Evolutionary conservation across 2,329 filamentous ascomycete genomes (phyloP), one percentile per base, ranked within the genome.

Genomic region (Davidsoniella eucalypti): DNA sequence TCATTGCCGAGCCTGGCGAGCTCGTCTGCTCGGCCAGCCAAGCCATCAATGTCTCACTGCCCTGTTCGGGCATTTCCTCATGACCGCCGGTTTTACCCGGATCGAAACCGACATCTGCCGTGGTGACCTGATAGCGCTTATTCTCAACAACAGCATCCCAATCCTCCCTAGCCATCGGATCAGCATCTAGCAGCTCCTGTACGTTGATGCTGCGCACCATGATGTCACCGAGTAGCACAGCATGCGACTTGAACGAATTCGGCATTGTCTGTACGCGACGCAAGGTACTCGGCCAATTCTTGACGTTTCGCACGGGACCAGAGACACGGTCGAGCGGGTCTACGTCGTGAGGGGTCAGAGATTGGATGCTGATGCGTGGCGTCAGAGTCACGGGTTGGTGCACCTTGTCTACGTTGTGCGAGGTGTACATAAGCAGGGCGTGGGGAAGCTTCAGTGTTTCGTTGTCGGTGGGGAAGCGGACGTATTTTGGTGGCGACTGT

Each of bases 291-390:
- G 48, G 36, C 25, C 2, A 9, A 5, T n/a, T 23, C 14, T 7
- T 44, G 18, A 42, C 43, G 3, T 46, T 23, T 14, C 26, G 29
- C 8, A 44, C 33, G 4, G 51, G 58, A 17, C 66, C 62, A 54
- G 69, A 63, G 52, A 64, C 66, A 14, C 70, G 56, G 58, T 76
- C 72, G 2, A 67, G 39, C 56, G 63, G 66, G 25, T 68, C 61
- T 21, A 76, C 56, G 56, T 72, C 74, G 41, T 67, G 63, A 36
- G 66, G 64, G 69, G 76, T 74, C 4, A 55, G 45, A 0, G 73
- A 70, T 57, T 77, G 73, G 16, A 47, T 25, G 10, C 25, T 33
- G 12, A 29, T 33, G 25, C 17, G 25, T 4, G 43, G 43, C 5
- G 18, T 33, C 7, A 33, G 26, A 33, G 26, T 33, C 4, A 8